phyloP scores from a whole-genome alignment of 208 protist genomes.

The Sergeia podlipaevii region DNA sequence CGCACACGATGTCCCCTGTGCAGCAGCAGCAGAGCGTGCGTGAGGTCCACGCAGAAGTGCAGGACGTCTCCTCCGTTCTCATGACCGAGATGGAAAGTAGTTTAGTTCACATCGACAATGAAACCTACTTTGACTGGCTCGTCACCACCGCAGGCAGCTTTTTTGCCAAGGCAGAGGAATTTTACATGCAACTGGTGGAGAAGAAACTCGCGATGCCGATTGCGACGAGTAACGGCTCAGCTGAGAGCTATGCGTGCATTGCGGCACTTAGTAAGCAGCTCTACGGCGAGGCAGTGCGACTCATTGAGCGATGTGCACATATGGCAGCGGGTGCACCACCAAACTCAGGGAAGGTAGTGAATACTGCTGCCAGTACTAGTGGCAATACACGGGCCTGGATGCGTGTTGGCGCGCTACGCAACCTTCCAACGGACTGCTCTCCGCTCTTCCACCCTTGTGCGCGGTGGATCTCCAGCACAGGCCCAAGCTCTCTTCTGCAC shows the following conservation, averaged over 20 bases:
- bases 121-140: background rate
- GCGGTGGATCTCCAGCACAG: slow-evolving; percentile 37
- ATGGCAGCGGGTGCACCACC: background rate
- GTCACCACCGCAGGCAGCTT: slow-evolving; percentile 11
- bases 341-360: too few relatives aligned
- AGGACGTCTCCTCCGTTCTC: background rate
- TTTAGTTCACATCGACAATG: background rate
- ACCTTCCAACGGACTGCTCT: slow-evolving; percentile 13
- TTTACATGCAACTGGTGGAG: slow-evolving; percentile 29
- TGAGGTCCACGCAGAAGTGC: too few relatives aligned
- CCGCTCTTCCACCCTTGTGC: slow-evolving; percentile 29
- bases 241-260: slow-evolving; percentile 18
- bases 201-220: slow-evolving; percentile 9
- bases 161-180: slow-evolving; percentile 26
- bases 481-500: slow-evolving; percentile 29
- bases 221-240: slow-evolving; percentile 18
- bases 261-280: slow-evolving; percentile 29
- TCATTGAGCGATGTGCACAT: slow-evolving; percentile 4
- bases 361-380: background rate
- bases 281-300: slow-evolving; percentile 16
- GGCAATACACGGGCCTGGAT: slow-evolving; percentile 1
- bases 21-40: too few relatives aligned
- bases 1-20: too few relatives aligned
- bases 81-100: slow-evolving; percentile 1
- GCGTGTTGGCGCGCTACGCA: slow-evolving; percentile 21